Percentiles rank a stretch among this genome's conserved stretches.
Evolutionary conservation across 805 yeast genomes (phyloP).

Genomic region (Ogataea parapolymorpha): DNA sequence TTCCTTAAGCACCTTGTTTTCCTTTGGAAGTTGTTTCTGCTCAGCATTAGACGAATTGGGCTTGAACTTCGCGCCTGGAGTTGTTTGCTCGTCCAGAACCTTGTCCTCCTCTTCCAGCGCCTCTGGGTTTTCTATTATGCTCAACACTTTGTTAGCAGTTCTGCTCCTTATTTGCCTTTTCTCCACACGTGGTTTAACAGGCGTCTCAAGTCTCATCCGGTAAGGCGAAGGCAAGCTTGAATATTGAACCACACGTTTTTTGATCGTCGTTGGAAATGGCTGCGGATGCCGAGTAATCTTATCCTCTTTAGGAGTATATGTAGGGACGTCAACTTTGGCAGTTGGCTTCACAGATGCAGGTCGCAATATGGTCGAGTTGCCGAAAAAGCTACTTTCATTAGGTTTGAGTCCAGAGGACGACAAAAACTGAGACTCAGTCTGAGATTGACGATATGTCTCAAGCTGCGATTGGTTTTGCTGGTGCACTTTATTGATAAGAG

Average conservation of each 20-base stretch:
- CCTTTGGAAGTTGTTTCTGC: not conserved
- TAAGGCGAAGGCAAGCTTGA: conserved; percentile 29
- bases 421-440: conserved; percentile 2
- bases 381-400: conserved; percentile 16
- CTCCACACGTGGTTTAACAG: conserved; percentile 19
- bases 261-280: conserved; percentile 19
- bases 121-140: conserved; percentile 17
- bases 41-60: not conserved
- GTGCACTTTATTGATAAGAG: conserved; percentile 47
- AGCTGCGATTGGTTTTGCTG: conserved; percentile 15
- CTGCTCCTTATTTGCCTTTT: conserved; percentile 19
- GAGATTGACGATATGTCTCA: conserved; percentile 9
- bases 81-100: too few relatives aligned
- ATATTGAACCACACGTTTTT: conserved; percentile 29
- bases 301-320: conserved; percentile 22
- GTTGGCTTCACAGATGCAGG: conserved; percentile 23
- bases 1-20: not conserved
- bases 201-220: conserved; percentile 27
- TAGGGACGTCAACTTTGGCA: conserved; percentile 25
- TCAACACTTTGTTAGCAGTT: conserved; percentile 26
- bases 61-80: too few relatives aligned
- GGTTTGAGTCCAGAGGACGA: not conserved
- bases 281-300: conserved; percentile 13
- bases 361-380: conserved; percentile 21
- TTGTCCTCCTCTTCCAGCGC: not conserved